Conservation (phyloP, 805 yeast species). For the Candida tallmaniae region DNA sequence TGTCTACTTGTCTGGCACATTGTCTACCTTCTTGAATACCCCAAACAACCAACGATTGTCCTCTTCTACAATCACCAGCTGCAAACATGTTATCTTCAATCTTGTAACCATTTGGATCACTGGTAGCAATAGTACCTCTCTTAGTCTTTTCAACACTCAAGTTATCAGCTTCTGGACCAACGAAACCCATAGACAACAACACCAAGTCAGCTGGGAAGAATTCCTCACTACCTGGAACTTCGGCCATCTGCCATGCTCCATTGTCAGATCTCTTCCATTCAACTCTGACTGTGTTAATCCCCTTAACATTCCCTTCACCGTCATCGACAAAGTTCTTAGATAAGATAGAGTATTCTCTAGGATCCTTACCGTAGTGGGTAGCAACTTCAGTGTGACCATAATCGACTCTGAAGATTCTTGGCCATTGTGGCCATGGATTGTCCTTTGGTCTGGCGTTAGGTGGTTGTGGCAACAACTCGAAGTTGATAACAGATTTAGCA, state of each 20-base stretch:
- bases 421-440: conserved; percentile 99
- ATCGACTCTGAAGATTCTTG: conserved; percentile 94
- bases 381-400: conserved; percentile 96
- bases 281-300: conserved; percentile 92
- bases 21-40: conserved; percentile 99
- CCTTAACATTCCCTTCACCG: conserved; percentile 91
- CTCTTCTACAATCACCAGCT: conserved; percentile 99
- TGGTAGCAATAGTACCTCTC: conserved; percentile 79
- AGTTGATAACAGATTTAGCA: conserved; percentile 88
- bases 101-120: conserved; percentile 59
- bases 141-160: conserved; percentile 64
- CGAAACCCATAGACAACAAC: conserved; percentile 92
- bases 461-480: conserved; percentile 92
- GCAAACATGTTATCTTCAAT: conserved; percentile 72
- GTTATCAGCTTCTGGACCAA: conserved; percentile 89
- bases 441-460: conserved; percentile 82
- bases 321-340: conserved; percentile 95
- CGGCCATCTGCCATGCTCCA: conserved; percentile 99
- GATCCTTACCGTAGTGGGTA: conserved; percentile 94
- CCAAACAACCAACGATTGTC: conserved; percentile 97
- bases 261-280: conserved; percentile 95
- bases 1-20: conserved; percentile 92
- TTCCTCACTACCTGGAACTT: conserved; percentile 92
- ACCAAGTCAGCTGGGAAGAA: conserved; percentile 93
- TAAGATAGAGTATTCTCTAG: conserved; percentile 92